Conservation (phyloP, 768 basidiomycete genomes). For the Russula foetens region DNA sequence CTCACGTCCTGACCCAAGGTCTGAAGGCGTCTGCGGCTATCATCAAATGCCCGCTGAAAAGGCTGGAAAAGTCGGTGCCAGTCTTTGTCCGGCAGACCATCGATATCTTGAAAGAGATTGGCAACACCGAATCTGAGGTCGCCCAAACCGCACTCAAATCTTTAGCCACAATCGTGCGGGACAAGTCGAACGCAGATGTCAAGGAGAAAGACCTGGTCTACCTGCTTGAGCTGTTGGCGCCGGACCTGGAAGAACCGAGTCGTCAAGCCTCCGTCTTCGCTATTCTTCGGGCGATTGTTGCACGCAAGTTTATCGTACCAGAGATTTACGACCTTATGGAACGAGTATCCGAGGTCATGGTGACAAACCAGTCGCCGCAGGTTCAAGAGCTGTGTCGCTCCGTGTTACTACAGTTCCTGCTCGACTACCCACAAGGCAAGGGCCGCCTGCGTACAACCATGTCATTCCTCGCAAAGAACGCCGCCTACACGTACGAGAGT, state of each 20-base stretch:
- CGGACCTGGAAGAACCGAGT: conserved; percentile 84
- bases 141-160: conserved; percentile 85
- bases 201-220: conserved; percentile 86
- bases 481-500: conserved; percentile 84
- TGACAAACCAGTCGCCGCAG: conserved; percentile 84
- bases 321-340: conserved; percentile 99
- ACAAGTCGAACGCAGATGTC: conserved; percentile 69
- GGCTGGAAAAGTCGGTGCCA: conserved; percentile 65
- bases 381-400: conserved; percentile 90
- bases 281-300: conserved; percentile 83
- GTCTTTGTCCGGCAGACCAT: conserved; percentile 81
- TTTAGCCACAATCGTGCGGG: conserved; percentile 83
- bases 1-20: conserved; percentile 64
- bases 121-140: conserved; percentile 84
- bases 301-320: conserved; percentile 85
- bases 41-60: conserved; percentile 74
- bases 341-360: conserved; percentile 82
- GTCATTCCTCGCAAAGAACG: conserved; percentile 85
- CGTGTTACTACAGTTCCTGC: conserved; percentile 84
- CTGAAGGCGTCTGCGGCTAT: conserved; percentile 77
- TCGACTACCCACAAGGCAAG: conserved; percentile 96
- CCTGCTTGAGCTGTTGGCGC: conserved; percentile 76
- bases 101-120: conserved; percentile 70
- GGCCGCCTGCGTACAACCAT: conserved; percentile 83
- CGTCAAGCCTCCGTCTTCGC: conserved; percentile 84